A percentile compares a stretch with the other conserved stretches of the same genome.
phyloP scores from a whole-genome alignment of 2,329 filamentous ascomycete species.

The Boeremia lycopersici region DNA sequence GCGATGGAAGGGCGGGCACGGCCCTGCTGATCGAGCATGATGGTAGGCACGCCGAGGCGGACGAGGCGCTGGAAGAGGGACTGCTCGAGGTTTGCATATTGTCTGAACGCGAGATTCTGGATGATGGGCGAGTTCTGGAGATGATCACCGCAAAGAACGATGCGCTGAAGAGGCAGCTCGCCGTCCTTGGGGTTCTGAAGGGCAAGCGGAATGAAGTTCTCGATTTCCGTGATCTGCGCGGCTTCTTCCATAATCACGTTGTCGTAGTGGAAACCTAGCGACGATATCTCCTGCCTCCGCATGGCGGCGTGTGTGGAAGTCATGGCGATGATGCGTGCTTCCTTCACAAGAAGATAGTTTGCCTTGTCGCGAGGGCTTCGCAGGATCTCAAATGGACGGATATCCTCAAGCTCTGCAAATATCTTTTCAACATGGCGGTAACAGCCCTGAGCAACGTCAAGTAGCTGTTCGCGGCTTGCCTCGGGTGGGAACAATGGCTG shows the following conservation, averaged over 20 bases:
- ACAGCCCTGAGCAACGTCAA: conserved; percentile 83
- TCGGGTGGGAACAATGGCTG: conserved; percentile 79
- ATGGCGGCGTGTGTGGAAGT: conserved; percentile 98
- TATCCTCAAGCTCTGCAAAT: conserved; percentile 90
- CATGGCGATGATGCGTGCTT: conserved; percentile 98
- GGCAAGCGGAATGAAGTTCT: conserved; percentile 94
- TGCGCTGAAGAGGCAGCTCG: conserved; percentile 77
- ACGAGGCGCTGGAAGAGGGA: conserved; percentile 91
- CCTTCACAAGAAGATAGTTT: conserved; percentile 92
- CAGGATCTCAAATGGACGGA: conserved; percentile 92
- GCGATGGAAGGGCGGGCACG: conserved; percentile 87
- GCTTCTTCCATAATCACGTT: conserved; percentile 99
- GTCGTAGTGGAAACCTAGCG: conserved; percentile 94
- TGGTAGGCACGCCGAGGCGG: conserved; percentile 87
- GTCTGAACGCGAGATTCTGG: conserved; percentile 89
- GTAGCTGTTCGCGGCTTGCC: conserved; percentile 66
- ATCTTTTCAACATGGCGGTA: conserved; percentile 88
- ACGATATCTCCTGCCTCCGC: conserved; percentile 85
- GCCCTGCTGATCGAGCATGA: conserved; percentile 91
- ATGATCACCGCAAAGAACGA: conserved; percentile 94
- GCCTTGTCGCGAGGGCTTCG: conserved; percentile 88
- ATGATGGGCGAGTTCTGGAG: conserved; percentile 96
- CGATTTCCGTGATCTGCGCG: conserved; percentile 95
- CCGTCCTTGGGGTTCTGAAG: conserved; percentile 81
- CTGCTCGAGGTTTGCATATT: conserved; percentile 95